phyloP scores from a whole-genome alignment of 1,139 yeast species.

The Saccharomycopsis hybrid region DNA sequence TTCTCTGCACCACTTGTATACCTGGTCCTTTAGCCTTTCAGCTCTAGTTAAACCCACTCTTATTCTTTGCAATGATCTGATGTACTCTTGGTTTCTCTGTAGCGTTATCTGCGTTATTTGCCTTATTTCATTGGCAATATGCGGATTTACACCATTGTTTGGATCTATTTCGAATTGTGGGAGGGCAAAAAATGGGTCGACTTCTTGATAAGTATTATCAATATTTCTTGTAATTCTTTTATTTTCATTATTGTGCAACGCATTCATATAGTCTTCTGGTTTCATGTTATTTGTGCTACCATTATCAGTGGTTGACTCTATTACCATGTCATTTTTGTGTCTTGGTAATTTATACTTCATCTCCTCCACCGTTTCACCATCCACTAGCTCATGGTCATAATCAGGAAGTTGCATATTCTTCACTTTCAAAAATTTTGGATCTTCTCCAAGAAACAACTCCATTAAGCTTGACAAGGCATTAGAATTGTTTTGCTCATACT shows the following conservation, averaged over 20 bases:
- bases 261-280: conserved; percentile 25
- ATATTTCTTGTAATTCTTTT: conserved; percentile 33
- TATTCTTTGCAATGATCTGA: conserved; percentile 64
- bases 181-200: conserved; percentile 60
- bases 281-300: conserved; percentile 19
- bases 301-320: conserved; percentile 20
- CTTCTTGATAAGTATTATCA: conserved; percentile 27
- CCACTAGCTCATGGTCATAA: conserved; percentile 53
- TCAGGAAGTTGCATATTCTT: conserved; percentile 58
- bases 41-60: conserved; percentile 75
- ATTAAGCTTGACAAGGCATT: conserved; percentile 64
- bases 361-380: conserved; percentile 15
- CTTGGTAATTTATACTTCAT: conserved; percentile 5
- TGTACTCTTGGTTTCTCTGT: conserved; percentile 87
- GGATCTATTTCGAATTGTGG: conserved; percentile 46
- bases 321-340: conserved; percentile 19
- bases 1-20: conserved; percentile 79
- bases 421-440: conserved; percentile 61
- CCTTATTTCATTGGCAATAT: conserved; percentile 56
- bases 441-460: conserved; percentile 81
- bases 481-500: conserved; percentile 71
- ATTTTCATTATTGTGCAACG: conserved; percentile 23
- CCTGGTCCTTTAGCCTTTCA: conserved; percentile 61
- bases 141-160: conserved; percentile 39
- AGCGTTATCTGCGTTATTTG: conserved; percentile 65